These are phyloP conservation scores for Linnemannia elongata DNA, from an alignment of 192 early-diverging fungal species.

Conservation along the genomic window DNA sequence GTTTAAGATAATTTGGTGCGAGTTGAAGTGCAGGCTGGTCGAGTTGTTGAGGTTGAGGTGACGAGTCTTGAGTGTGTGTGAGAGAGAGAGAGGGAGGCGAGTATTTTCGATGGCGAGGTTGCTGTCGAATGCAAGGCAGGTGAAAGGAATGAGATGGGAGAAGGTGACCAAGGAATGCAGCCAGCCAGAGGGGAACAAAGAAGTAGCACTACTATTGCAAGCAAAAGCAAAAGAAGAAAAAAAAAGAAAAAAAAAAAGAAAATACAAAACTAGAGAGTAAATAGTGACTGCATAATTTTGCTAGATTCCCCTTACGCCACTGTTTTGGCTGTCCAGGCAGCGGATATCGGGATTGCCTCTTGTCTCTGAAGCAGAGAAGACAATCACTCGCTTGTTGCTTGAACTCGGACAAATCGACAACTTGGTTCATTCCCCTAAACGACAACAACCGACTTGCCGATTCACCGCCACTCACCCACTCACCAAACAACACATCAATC, in stretches of 20 bases:
- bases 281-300: slow-evolving; percentile 11
- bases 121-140: slow-evolving; percentile 4
- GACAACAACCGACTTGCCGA: background rate
- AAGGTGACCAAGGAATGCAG: background rate
- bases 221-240: slow-evolving; percentile 10
- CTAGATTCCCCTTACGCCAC: background rate
- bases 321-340: slow-evolving; percentile 13
- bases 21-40: background rate
- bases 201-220: background rate
- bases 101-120: background rate
- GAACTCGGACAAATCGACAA: background rate
- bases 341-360: background rate
- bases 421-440: background rate
- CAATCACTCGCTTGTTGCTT: background rate
- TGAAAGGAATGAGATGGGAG: background rate
- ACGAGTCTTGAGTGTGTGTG: background rate
- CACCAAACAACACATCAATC: background rate
- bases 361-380: background rate
- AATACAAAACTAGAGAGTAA: background rate
- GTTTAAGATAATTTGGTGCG: background rate
- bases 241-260: slow-evolving; percentile 10
- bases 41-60: background rate
- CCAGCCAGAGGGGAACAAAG: background rate
- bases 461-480: background rate
- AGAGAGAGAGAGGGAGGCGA: background rate